Evolutionary conservation across 2,329 filamentous ascomycete species (phyloP).

Genomic region (Dothiorella sarmentorum): DNA sequence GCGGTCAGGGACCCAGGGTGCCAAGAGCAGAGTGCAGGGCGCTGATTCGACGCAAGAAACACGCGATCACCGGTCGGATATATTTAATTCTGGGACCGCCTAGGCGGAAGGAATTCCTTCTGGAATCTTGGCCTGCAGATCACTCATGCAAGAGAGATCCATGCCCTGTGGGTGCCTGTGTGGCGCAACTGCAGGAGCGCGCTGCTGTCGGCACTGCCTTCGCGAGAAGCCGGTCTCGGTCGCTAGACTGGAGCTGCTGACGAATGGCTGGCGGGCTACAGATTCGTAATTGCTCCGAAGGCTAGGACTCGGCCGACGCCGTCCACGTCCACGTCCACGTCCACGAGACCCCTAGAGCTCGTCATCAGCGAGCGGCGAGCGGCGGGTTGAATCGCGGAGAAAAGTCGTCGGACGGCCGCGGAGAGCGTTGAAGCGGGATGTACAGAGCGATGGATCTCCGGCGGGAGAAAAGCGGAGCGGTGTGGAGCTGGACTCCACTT

Average conservation of each 20-base stretch:
- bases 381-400: background rate
- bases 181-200: background rate
- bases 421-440: constrained; percentile 9
- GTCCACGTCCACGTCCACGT: no score
- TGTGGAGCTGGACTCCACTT: constrained; percentile 10
- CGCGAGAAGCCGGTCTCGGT: background rate
- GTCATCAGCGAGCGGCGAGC: no score
- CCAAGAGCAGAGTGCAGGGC: background rate
- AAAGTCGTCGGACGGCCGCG: background rate
- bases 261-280: background rate
- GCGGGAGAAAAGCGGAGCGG: constrained; percentile 9
- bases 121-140: constrained; percentile 16
- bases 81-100: constrained; percentile 9
- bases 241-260: background rate
- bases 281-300: background rate
- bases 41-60: background rate
- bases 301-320: background rate
- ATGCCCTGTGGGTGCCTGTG: background rate
- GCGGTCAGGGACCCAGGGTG: background rate
- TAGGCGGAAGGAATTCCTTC: constrained; percentile 12
- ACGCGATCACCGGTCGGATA: background rate
- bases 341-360: no score
- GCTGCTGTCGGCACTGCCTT: background rate
- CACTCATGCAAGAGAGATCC: constrained; percentile 4
- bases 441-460: constrained; percentile 11